phyloP scores from a whole-genome alignment of 1,284 basidiomycete genomes.

The Ganoderma meredithae region DNA sequence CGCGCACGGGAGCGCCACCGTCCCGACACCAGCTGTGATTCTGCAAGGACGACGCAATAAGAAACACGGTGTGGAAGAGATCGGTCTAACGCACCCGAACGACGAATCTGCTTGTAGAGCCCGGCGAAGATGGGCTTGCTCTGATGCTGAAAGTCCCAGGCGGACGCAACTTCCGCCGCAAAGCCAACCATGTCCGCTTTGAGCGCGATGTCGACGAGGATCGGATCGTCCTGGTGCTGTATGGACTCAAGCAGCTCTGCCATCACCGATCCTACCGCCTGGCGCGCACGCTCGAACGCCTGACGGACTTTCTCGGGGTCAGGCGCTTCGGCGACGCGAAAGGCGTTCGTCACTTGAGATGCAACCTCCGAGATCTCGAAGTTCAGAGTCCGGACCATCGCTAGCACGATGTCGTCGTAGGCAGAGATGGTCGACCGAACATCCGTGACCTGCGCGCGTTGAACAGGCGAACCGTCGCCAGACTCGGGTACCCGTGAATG shows the following conservation, averaged over 20 bases:
- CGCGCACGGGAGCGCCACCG: slow-evolving; percentile 40
- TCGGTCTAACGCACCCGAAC: slow-evolving; percentile 22
- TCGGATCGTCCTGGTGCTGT: slow-evolving; percentile 51
- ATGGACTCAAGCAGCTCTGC: slow-evolving; percentile 45
- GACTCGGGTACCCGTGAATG: neutral
- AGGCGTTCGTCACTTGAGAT: slow-evolving; percentile 46
- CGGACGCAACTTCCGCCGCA: slow-evolving; percentile 55
- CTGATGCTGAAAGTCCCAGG: slow-evolving; percentile 60
- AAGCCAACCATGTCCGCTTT: slow-evolving; percentile 57
- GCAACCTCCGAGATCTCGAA: slow-evolving; percentile 58
- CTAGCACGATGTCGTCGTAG: slow-evolving; percentile 55
- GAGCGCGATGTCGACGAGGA: slow-evolving; percentile 59
- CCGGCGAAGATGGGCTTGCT: slow-evolving; percentile 46
- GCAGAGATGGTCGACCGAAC: slow-evolving; percentile 37
- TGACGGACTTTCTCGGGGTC: slow-evolving; percentile 21
- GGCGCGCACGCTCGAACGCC: slow-evolving; percentile 31
- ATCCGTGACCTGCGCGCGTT: slow-evolving; percentile 42
- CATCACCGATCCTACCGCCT: slow-evolving; percentile 45
- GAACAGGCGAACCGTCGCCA: slow-evolving; percentile 40
- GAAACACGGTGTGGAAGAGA: neutral
- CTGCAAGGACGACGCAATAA: slow-evolving; percentile 38
- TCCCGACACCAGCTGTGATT: slow-evolving; percentile 57
- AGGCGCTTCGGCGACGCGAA: slow-evolving; percentile 24
- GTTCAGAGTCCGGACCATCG: slow-evolving; percentile 55
- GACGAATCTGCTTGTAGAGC: slow-evolving; percentile 33